phyloP scores from a whole-genome alignment of 192 early-diverging fungal genomes.

The Entophlyctis luteolus region DNA sequence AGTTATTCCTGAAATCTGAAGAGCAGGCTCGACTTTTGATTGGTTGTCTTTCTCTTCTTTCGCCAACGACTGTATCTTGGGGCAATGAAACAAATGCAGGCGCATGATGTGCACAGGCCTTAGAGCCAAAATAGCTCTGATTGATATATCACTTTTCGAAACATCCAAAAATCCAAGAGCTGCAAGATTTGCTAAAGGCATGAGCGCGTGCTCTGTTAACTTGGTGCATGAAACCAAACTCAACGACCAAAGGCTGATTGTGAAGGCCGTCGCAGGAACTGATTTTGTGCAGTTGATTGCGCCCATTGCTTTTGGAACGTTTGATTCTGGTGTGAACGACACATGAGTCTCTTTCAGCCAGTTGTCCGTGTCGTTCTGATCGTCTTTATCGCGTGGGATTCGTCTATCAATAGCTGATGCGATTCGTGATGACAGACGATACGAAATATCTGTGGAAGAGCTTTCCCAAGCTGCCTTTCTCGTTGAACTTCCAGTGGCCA shows the following conservation, averaged over 20 bases:
- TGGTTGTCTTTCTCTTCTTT: background rate
- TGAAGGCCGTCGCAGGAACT: background rate
- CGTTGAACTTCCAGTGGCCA: too few species aligned
- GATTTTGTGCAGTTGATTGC: too few species aligned
- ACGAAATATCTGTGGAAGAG: background rate
- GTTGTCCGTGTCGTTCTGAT: too few species aligned
- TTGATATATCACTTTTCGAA: constrained; percentile 31
- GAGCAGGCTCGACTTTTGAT: background rate
- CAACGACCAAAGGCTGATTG: constrained; percentile 25
- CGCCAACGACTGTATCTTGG: background rate
- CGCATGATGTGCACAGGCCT: constrained; percentile 26
- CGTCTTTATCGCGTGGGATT: too few species aligned
- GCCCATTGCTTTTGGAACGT: too few species aligned
- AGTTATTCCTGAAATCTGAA: constrained; percentile 1
- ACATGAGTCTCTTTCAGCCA: too few species aligned
- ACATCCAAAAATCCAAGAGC: constrained; percentile 43
- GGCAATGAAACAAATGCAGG: constrained; percentile 29
- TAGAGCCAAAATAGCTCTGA: constrained; percentile 30
- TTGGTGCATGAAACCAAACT: constrained; percentile 6
- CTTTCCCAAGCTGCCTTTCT: background rate
- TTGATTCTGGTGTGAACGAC: too few species aligned
- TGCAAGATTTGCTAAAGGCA: constrained; percentile 18
- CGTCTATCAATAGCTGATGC: too few species aligned
- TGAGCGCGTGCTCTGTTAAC: constrained; percentile 1
- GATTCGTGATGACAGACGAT: too few species aligned